Percentiles rank a stretch among this genome's conserved stretches.
phyloP scores from a whole-genome alignment of 2,329 filamentous ascomycete genomes.

The Phaeosphaeria sp. region DNA sequence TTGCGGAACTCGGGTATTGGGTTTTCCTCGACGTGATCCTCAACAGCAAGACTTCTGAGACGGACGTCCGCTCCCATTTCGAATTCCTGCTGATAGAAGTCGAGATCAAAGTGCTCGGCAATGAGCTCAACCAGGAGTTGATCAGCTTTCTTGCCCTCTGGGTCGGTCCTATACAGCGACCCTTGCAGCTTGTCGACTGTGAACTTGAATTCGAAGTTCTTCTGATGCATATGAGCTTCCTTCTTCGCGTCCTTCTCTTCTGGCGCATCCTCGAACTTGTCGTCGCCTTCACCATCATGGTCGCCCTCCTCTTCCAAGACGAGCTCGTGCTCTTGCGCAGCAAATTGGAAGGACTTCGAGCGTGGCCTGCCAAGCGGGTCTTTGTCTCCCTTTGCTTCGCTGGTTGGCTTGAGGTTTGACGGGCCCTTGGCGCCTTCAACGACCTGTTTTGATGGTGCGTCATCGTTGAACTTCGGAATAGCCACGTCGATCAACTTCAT shows the following conservation, averaged over 20 bases:
- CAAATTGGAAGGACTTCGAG: slow-evolving; percentile 77
- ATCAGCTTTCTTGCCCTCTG: slow-evolving; percentile 77
- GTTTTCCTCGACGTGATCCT: slow-evolving; percentile 91
- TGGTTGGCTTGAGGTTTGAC: slow-evolving; percentile 47
- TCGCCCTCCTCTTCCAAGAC: slow-evolving; percentile 77
- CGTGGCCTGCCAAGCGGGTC: slow-evolving; percentile 59
- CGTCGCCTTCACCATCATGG: slow-evolving; percentile 66
- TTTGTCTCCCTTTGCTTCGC: slow-evolving; percentile 33
- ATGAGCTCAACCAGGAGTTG: slow-evolving; percentile 87
- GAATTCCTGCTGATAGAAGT: slow-evolving; percentile 86
- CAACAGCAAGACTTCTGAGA: slow-evolving; percentile 83
- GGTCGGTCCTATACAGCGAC: slow-evolving; percentile 86
- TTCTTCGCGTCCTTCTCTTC: slow-evolving; percentile 59
- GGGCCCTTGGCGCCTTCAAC: slow-evolving; percentile 43
- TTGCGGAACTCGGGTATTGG: slow-evolving; percentile 92
- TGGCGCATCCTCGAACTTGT: slow-evolving; percentile 71
- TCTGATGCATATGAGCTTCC: slow-evolving; percentile 74
- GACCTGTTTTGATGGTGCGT: slow-evolving; percentile 47
- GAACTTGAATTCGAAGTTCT: slow-evolving; percentile 96
- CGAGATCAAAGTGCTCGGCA: slow-evolving; percentile 84
- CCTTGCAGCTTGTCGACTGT: slow-evolving; percentile 93
- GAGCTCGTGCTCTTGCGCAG: slow-evolving; percentile 75
- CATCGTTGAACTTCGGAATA: slow-evolving; percentile 78
- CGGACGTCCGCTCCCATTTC: slow-evolving; percentile 94
- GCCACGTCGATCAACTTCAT: slow-evolving; percentile 97